Percentiles rank a stretch among this genome's conserved stretches.
Conservation (phyloP, 345 rosid genomes). For the Hibiscus syriacus region DNA sequence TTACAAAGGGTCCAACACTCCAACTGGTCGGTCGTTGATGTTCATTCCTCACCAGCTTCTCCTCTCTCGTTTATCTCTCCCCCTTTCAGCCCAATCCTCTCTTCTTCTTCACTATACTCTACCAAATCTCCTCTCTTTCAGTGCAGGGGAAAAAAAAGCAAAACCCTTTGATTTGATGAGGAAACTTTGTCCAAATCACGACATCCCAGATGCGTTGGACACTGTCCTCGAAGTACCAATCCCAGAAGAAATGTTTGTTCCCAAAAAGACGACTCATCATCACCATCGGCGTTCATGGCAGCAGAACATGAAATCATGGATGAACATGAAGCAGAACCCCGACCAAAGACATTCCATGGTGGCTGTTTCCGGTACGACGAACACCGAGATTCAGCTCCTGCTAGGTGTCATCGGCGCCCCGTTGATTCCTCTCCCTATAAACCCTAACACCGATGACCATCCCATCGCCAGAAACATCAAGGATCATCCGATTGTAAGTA, state of each 20-base stretch:
- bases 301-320: conserved; percentile 77
- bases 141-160: conserved; percentile 1
- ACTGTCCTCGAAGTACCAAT: conserved; percentile 95
- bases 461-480: conserved; percentile 32
- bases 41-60: conserved; percentile 11
- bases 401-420: conserved; percentile 96
- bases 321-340: conserved; percentile 34
- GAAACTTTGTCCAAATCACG: conserved; percentile 83
- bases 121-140: neutral
- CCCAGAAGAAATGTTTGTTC: conserved; percentile 77
- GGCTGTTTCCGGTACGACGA: conserved; percentile 45
- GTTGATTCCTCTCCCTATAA: conserved; percentile 72
- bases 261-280: conserved; percentile 23
- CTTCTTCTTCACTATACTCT: neutral
- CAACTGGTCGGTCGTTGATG: conserved; percentile 67
- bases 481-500: conserved; percentile 64
- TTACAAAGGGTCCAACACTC: conserved; percentile 32
- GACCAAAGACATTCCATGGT: conserved; percentile 24
- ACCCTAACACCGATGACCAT: conserved; percentile 18
- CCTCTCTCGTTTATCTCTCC: conserved; percentile 10
- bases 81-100: conserved; percentile 4
- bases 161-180: conserved; percentile 38
- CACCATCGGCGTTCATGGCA: conserved; percentile 45
- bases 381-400: conserved; percentile 78
- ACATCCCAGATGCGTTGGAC: conserved; percentile 81